These are phyloP conservation scores for Dalechampia spathulata DNA, from an alignment of 441 rosid species.

Conservation along the genomic window DNA sequence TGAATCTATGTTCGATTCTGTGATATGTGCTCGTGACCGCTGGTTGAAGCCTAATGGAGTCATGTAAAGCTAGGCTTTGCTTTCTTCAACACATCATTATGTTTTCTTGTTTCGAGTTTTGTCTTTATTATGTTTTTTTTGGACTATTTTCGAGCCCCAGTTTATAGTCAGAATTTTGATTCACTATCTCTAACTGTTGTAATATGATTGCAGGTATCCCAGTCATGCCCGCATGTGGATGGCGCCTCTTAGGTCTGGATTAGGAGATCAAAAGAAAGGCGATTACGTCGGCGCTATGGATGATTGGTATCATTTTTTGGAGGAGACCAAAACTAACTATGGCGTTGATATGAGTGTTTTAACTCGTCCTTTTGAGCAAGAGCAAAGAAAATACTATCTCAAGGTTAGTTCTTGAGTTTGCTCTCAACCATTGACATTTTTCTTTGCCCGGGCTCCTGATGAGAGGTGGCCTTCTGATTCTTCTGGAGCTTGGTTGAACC, in stretches of 20 bases:
- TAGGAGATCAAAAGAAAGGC: constrained; percentile 55
- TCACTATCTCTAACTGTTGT: background rate
- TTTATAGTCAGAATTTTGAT: background rate
- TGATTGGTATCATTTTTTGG: constrained; percentile 70
- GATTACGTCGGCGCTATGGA: constrained; percentile 76
- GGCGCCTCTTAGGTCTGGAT: constrained; percentile 71
- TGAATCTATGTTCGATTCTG: constrained; percentile 99
- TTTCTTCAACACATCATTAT: too few species aligned
- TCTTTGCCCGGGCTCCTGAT: background rate
- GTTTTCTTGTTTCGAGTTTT: background rate
- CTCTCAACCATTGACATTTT: background rate
- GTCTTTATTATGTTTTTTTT: background rate
- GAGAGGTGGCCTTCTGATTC: background rate
- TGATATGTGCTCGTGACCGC: constrained; percentile 92
- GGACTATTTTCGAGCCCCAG: too few species aligned
- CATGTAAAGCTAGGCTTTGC: too few species aligned
- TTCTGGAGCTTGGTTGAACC: background rate
- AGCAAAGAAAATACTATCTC: constrained; percentile 81
- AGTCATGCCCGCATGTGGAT: constrained; percentile 99
- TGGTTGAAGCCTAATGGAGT: constrained; percentile 92
- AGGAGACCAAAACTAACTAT: constrained; percentile 56
- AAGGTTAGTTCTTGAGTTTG: constrained; percentile 42
- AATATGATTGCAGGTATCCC: constrained; percentile 62
- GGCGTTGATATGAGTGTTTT: constrained; percentile 84
- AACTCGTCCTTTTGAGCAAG: constrained; percentile 62